Percentiles rank a stretch among this genome's conserved stretches.
These are phyloP conservation scores for Rachicladosporium sp. DNA, from an alignment of 2,329 filamentous ascomycete genomes.

Conservation along the genomic window DNA sequence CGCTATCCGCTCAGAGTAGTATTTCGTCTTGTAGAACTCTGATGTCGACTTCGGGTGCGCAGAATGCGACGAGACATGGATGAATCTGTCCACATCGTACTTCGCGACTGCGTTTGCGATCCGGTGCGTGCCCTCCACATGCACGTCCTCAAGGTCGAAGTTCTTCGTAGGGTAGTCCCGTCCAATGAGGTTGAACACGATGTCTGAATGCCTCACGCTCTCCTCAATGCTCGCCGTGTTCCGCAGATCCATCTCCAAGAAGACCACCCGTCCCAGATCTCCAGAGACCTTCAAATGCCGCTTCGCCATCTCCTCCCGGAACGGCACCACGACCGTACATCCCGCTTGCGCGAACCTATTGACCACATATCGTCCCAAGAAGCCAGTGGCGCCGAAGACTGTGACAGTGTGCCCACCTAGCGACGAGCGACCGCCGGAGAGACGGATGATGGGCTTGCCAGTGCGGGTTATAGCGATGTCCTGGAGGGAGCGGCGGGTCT, in stretches of 20 bases:
- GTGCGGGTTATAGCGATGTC: conserved; percentile 91
- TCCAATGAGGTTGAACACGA: conserved; percentile 92
- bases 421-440: conserved; percentile 63
- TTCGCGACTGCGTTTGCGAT: conserved; percentile 92
- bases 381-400: conserved; percentile 94
- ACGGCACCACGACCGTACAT: conserved; percentile 88
- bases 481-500: conserved; percentile 43
- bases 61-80: conserved; percentile 94
- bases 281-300: conserved; percentile 92
- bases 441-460: conserved; percentile 84
- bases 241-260: conserved; percentile 86
- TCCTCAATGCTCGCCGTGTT: conserved; percentile 95
- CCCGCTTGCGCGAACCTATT: conserved; percentile 86
- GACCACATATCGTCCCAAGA: conserved; percentile 93
- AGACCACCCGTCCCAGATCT: conserved; percentile 79
- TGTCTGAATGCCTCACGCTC: conserved; percentile 89
- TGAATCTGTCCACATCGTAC: conserved; percentile 93
- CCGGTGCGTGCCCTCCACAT: conserved; percentile 81
- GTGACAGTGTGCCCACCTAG: conserved; percentile 78
- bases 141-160: conserved; percentile 83
- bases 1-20: conserved; percentile 66
- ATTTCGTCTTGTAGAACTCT: conserved; percentile 89
- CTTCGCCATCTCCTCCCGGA: conserved; percentile 95
- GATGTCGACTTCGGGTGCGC: conserved; percentile 67
- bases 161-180: conserved; percentile 98